Evolutionary conservation across 805 yeast species (phyloP), one percentile per base, ranked within the genome.

Genomic region (Pachysolen tannophilus): DNA sequence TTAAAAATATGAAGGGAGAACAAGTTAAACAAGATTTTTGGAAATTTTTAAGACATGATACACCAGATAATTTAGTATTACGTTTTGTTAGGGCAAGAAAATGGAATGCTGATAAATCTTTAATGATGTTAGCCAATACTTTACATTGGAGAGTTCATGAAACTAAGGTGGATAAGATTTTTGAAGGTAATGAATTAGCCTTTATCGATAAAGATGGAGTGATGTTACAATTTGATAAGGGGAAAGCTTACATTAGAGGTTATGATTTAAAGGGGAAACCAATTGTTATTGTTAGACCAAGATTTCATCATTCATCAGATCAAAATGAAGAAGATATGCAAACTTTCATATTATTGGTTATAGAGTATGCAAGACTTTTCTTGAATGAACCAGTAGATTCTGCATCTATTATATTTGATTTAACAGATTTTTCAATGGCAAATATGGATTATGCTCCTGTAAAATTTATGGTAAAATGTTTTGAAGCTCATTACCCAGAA

Each of bases 401-500:
- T 9, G 87, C 86, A 31, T 77, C 92, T 2, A 75, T 92, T 35
- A 58, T 92, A 23, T 92, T 92, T 54, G 98, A 92, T 54, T 63
- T 92, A 50, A 67, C 82, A 9, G 95, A 81, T 4, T 92, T 92
- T 53, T 73, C 94, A 6, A 73, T 87, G 67, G 72, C 87, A 40
- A 92, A 90, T 55, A 92, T 94, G 83, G 98, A 92, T 61, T 86
- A 86, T 52, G 68, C 74, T 3, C 86, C 96, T 4, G 94, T 92
- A 40, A 88, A 88, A 60, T 90, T 84, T 58, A 73, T 92, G 60
- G 80, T 88, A 41, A 73, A 77, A 36, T 82, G 88, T 41, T 87
- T 92, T 57, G 97, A 92, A 65, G 94, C 95, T 0, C 95, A 90
- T 54, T 92, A 90, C 56, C 98, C 98, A 1, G 98, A 92, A 60